phyloP scores from a whole-genome alignment of 1,284 basidiomycete genomes.

The Cystobasidium pallidum region DNA sequence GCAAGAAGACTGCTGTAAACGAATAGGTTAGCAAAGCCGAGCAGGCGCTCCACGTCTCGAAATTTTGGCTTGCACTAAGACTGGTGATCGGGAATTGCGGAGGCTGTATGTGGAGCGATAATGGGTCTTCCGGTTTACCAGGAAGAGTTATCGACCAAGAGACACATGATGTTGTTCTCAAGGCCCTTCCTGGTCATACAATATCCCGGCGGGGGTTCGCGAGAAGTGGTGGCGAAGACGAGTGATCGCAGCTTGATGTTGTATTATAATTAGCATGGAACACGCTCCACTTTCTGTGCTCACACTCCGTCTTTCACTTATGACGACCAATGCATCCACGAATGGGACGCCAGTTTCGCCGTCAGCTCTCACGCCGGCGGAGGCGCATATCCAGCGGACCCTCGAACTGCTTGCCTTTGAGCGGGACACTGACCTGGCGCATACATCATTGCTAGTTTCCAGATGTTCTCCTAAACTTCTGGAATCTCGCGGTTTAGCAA shows the following conservation, averaged over 20 bases:
- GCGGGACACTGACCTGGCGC: slow-evolving; percentile 38
- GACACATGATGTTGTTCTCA: no score
- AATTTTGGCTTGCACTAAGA: slow-evolving; percentile 12
- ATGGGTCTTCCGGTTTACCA: no score
- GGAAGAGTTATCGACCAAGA: not conserved
- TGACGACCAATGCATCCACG: not conserved
- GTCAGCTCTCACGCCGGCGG: slow-evolving; percentile 7
- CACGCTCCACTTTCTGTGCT: not conserved
- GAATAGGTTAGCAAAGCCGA: not conserved
- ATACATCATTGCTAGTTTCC: slow-evolving; percentile 41
- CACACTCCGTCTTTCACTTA: not conserved
- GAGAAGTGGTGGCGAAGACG: no score
- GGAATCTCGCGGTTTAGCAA: slow-evolving; percentile 37
- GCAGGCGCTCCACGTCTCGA: slow-evolving; percentile 5
- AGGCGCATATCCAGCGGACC: slow-evolving; percentile 30
- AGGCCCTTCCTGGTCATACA: no score
- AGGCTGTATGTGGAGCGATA: not conserved
- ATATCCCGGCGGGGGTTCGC: no score
- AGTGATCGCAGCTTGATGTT: not conserved
- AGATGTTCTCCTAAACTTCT: slow-evolving; percentile 42
- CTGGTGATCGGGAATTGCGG: slow-evolving; percentile 14
- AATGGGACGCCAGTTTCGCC: not conserved
- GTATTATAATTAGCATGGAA: no score
- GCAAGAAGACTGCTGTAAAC: not conserved
- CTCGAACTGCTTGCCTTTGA: slow-evolving; percentile 40